These are phyloP conservation scores for Curvularia spicifera DNA, from an alignment of 2,329 filamentous ascomycete species.

Conservation along the genomic window DNA sequence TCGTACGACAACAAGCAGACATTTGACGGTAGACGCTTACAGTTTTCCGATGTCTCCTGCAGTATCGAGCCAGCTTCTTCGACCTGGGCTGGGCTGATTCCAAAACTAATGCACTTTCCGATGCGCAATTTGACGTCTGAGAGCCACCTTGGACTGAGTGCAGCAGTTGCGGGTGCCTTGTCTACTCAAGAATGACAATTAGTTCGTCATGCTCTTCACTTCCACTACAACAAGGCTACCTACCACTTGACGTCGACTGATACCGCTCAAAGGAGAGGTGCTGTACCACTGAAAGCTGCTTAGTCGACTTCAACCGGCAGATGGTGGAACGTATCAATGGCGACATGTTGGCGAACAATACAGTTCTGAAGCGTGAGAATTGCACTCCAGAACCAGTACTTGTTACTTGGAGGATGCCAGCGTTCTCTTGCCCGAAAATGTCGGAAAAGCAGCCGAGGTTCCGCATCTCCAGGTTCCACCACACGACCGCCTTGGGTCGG, in stretches of 20 bases:
- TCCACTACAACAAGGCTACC: neutral
- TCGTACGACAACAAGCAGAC: too few species aligned
- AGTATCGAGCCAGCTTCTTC: constrained; percentile 66
- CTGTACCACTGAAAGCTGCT: constrained; percentile 3
- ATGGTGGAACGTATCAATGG: constrained; percentile 24
- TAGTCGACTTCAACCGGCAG: neutral
- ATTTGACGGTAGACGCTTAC: constrained; percentile 43
- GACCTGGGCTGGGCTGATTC: constrained; percentile 65
- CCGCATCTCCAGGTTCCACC: constrained; percentile 1
- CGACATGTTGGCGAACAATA: constrained; percentile 23
- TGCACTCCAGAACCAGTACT: neutral
- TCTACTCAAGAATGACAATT: neutral
- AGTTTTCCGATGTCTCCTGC: constrained; percentile 66
- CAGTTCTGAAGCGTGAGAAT: neutral
- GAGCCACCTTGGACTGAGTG: constrained; percentile 67
- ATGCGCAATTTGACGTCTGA: constrained; percentile 70
- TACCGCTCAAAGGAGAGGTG: constrained; percentile 2
- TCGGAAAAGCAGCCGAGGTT: constrained; percentile 11
- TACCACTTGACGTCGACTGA: constrained; percentile 16
- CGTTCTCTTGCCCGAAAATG: neutral
- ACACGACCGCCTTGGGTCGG: neutral
- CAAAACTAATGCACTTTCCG: constrained; percentile 78
- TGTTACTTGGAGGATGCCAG: neutral
- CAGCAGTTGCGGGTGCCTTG: constrained; percentile 11
- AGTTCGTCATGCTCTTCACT: neutral